These are phyloP conservation scores for Trypanosoma congolense DNA, from an alignment of 208 protist genomes.

Conservation along the genomic window DNA sequence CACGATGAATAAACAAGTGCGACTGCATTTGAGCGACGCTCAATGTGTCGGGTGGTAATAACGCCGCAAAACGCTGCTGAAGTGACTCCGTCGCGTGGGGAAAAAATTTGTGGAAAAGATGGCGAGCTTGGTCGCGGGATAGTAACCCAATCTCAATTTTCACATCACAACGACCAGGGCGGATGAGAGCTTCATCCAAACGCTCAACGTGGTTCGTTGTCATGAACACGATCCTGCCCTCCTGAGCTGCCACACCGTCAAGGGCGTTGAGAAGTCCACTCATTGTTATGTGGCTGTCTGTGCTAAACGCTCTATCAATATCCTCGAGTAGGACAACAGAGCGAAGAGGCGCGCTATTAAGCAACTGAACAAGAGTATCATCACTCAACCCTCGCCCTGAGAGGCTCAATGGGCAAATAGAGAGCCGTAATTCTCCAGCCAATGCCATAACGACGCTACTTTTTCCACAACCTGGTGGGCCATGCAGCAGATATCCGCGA, in stretches of 20 bases:
- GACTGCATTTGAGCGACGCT: constrained; percentile 92
- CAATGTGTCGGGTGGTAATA: constrained; percentile 38
- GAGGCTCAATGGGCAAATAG: constrained; percentile 93
- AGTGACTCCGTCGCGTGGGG: constrained; percentile 28
- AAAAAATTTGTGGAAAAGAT: constrained; percentile 90
- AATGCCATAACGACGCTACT: constrained; percentile 90
- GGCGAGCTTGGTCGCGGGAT: constrained; percentile 46
- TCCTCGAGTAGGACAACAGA: constrained; percentile 94
- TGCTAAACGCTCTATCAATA: constrained; percentile 92
- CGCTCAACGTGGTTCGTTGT: constrained; percentile 96
- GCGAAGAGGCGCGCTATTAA: constrained; percentile 79
- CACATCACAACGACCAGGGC: constrained; percentile 92
- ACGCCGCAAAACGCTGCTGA: constrained; percentile 32
- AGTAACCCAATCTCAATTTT: constrained; percentile 85
- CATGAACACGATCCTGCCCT: constrained; percentile 95
- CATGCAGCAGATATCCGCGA: constrained; percentile 93
- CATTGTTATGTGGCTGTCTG: constrained; percentile 89
- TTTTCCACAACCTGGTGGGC: constrained; percentile 94
- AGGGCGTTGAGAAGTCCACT: constrained; percentile 94
- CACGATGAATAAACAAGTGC: constrained; percentile 89
- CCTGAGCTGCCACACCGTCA: constrained; percentile 93
- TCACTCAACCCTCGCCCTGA: constrained; percentile 82
- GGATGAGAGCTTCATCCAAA: constrained; percentile 92
- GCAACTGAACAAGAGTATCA: constrained; percentile 77
- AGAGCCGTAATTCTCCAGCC: constrained; percentile 87